Evolutionary conservation across 2,329 filamentous ascomycete species (phyloP), one percentile per base, ranked within the genome.

Genomic region (Monilinia laxa): DNA sequence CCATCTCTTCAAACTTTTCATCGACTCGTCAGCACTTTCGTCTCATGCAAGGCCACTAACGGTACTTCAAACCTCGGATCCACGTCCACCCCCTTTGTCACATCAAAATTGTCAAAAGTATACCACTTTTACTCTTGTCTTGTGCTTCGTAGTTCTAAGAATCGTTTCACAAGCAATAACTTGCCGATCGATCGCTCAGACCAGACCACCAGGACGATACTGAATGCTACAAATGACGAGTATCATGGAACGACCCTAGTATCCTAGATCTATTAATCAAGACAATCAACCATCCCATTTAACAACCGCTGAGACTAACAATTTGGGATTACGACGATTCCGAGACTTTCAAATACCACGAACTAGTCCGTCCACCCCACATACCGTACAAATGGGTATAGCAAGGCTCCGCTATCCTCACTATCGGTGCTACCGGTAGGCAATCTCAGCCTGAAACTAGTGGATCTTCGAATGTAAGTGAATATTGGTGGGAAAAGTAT

Each of bases 381-480:
- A 42, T 31, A 28, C 49, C 56, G 56, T 62, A 52, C 49, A 49
- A 57, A 68, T 67, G 70, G 70, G 70, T 62, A 67, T 67, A 23
- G 25, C 7, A 55, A 59, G 64, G 59, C 70, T 67, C 68, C 68
- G 57, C 56, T 59, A 63, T 67, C 62, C 12, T 67, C 59, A 59
- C 54, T 64, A 47, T 66, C 23, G 55, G 20, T 14, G 11, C 23
- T 52, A 7, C 18, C 31, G 20, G 47, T 52, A 25, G 18, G 47
- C 31, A 51, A 59, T 65, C 63, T 65, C 63, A 59, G 35, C 31
- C 55, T 60, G 55, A 65, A 59, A 65, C 52, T 52, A 60, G 42
- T 35, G 57, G 42, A 35, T 59, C 25, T 5, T 49, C 20, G 42
- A 31, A 35, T 59, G 28, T 23, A 59, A 47, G 45, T 47, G 57